Base-by-base conservation (phyloP, 129 eudicot genomes). In the Apium graveolens region DNA sequence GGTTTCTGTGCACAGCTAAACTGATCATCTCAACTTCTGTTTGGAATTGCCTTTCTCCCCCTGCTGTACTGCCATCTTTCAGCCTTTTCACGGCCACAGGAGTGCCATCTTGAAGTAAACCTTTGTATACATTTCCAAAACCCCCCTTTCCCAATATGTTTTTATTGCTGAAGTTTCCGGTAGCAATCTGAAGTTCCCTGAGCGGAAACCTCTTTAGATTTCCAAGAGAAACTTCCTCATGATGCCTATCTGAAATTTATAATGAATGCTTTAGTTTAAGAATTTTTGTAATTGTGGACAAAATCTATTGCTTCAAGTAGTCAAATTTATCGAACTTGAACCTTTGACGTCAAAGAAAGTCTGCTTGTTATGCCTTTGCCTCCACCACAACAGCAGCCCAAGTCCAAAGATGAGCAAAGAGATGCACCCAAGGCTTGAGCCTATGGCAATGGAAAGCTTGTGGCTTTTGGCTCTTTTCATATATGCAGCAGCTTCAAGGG, bases 1-100 rank as follows among this genome's bases (percentile, higher is more conserved):
- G 96, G 83, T 92, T 90, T 26, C 91, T 87, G 76, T 92, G 97
- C 26, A 92, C 97, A 3, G 97, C 97, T 81, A 92, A 75, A 81
- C 97, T 90, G 66, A 92, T 92, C 97, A 92, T 90, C 80, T 88
- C 91, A 51, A 92, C 93, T 80, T 92, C 97, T 35, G 96, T 92
- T 84, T 90, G 90, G 69, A 92, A 92, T 65, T 92, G 97, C 44
- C 83, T 83, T 68, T 86, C 89, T 17, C 97, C 96, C 5, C 96
- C 96, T 34, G 78, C 78, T 0, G 96, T 86, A 76, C 88, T 82
- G 24, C 97, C 97, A 79, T 92, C 97, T 78, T 90, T 90, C 55
- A 92, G 88, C 79, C 97, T 88, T 82, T 92, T 92, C 38, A 92
- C 96, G 26, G 97, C 97, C 68, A 92, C 96, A 4, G 85, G 70